Evolutionary conservation across 805 yeast genomes (phyloP), one percentile per base, ranked within the genome.

Genomic region (Nakazawaea wickerhamii): DNA sequence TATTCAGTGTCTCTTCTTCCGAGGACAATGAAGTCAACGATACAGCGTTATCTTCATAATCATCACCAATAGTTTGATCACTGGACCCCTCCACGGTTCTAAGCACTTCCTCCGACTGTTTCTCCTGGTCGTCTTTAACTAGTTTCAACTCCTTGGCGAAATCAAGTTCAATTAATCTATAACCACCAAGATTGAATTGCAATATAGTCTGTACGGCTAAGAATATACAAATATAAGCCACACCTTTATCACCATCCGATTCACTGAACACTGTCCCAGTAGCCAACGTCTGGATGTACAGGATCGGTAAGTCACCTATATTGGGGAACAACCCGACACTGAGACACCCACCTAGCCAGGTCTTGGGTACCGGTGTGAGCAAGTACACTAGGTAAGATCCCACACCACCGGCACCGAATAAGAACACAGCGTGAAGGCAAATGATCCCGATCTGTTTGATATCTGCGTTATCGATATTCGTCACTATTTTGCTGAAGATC

Each of bases 241-340:
- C 82, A 20, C 96, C 97, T 51, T 74, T 73, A 41, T 77, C 70
- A 28, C 86, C 87, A 47, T 84, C 79, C 4, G 60, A 73, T 13
- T 66, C 53, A 0, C 81, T 65, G 52, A 89, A 81, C 5, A 72
- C 64, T 1, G 76, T 66, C 1, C 88, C 79, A 13, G 75, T 70
- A 20, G 84, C 81, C 54, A 87, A 63, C 2, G 91, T 82, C 53
- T 81, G 87, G 28, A 81, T 58, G 51, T 87, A 88, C 0, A 95
- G 95, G 50, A 87, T 84, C 0, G 96, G 95, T 43, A 87, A 67
- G 61, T 87, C 95, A 13, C 89, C 77, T 34, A 83, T 78, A 55
- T 87, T 87, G 34, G 89, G 90, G 54, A 86, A 77, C 23, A 84
- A 65, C 0, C 91, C 88, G 8, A 84, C 87, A 22, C 81, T 71